Base-by-base conservation (phyloP, 1,284 basidiomycete species). In the Sphagnurus paluster region DNA sequence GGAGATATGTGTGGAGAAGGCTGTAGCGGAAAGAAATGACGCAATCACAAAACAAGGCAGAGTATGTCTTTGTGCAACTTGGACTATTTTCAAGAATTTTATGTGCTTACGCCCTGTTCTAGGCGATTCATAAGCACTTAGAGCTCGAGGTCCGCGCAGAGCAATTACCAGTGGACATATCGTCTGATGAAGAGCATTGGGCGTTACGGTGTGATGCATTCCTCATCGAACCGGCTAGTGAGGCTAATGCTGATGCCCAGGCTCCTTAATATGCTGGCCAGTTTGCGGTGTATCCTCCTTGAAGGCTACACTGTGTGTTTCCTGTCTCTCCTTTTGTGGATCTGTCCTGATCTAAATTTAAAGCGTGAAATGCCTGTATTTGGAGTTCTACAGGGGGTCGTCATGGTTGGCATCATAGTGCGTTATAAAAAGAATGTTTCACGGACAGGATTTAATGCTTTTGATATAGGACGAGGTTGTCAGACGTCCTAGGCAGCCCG, bases 321-420 rank as follows among this genome's bases (percentile, higher is more conserved):
- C 17, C n/a, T 28, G 29, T 24, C 6, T 10, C 24, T 29, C 21
- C 7, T 39, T 45, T 14, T 41, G 7, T n/a, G 17, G 23, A 39
- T 19, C 37, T 35, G 14, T 28, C 25, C 14, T 17, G 17, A 9
- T 10, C 30, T 11, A 21, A 10, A 8, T 16, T 13, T 19, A 14
- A 48, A 86, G 84, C 77, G 88, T 17, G 88, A 91, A 63, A 72
- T 90, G 42, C 84, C 83, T 2, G 82, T 90, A 0, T 84, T 88
- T 47, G 84, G 84, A 1, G 70, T 87, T 36, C 62, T 85, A 0
- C 71, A 82, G 21, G 75, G 65, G 14, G 68, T 81, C 26, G 60
- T 82, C 11, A 69, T 90, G 19, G 56, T 75, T 20, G 88, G 88
- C 0, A 68, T 87, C 38, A 86, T 90, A 23, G 87, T 88, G 61